Percentiles rank a stretch among this genome's conserved stretches.
Evolutionary conservation across 306 rosid genomes (phyloP).

Genomic region (Abrus pulchellus): DNA sequence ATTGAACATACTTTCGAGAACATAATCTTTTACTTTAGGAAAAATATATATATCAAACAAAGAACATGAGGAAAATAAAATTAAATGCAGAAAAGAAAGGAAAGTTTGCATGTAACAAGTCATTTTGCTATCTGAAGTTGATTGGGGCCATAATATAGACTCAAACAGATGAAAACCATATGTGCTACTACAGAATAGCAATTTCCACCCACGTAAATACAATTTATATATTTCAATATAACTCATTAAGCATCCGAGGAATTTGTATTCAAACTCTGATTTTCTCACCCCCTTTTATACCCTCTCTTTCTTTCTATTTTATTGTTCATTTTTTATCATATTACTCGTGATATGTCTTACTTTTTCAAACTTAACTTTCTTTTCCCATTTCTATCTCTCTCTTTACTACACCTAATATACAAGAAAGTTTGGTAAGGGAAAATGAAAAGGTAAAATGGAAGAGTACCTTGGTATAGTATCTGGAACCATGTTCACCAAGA

Average conservation of each 20-base stretch:
- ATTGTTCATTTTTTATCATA: too few species aligned
- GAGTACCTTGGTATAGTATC: slow-evolving; percentile 91
- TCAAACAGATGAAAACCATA: too few species aligned
- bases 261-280: neutral
- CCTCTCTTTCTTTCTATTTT: neutral
- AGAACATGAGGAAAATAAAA: slow-evolving; percentile 3
- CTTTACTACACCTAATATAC: neutral
- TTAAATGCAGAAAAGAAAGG: slow-evolving; percentile 17
- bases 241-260: too few species aligned
- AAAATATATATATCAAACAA: neutral
- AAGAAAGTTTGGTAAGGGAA: neutral
- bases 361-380: too few species aligned
- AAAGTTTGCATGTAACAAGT: neutral
- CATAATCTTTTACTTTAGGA: neutral
- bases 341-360: too few species aligned
- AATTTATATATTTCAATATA: too few species aligned
- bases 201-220: too few species aligned
- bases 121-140: neutral
- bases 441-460: neutral
- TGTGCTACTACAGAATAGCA: too few species aligned
- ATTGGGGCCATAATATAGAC: neutral
- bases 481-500: slow-evolving; percentile 90
- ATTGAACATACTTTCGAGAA: slow-evolving; percentile 9
- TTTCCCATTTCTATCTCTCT: too few species aligned
- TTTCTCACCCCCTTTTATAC: neutral